Evolutionary conservation across 78 protist species (phyloP), one percentile per base, ranked within the genome.

Genomic region (Speleostelium caveatum): DNA sequence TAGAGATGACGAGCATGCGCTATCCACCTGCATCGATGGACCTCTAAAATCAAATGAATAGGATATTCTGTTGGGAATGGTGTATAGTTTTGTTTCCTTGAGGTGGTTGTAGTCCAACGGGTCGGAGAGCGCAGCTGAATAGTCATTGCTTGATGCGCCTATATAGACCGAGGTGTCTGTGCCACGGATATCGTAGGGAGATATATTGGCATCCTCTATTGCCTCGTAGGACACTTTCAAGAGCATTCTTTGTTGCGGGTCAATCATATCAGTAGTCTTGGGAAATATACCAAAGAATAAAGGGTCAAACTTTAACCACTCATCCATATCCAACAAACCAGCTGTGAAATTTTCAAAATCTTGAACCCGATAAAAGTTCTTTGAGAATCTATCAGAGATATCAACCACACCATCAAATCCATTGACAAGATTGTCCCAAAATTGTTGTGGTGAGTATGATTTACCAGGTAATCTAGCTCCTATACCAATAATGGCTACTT

Each of bases 1-100:
- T 17, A 95, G 77, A 6, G 97, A 66, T 6, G 92, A 60, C 14
- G 96, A 88, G 86, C 98, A 96, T 3, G 98, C 98, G 19, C 98
- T 95, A 66, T 97, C 98, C 2, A 96, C 7, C 0, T 93, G 30
- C 17, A 96, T 22, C 1, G 95, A 75, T 22, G 97, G 96, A 21
- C 98, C 98, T 16, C 36, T 7, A 12, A 96, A 74, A 63, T 94
- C 96, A 45, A 87, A 71, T 2, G 38, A 32, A 32, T 83, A 96
- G 4, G 98, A 86, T 0, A 96, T 3, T 4, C 97, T 76, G 73
- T 90, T 90, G 30, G 95, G 1, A 24, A 80, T 68, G 32, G 91
- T 85, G 12, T 49, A 49, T 12, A 49, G 12, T n/a, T n/a, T n/a
- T n/a, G n/a, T n/a, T n/a, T n/a, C n/a, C n/a, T n/a, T n/a, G n/a